Evolutionary conservation across 2,329 filamentous ascomycete species (phyloP), one percentile per base, ranked within the genome.

Genomic region (Cercospora nicotianae): DNA sequence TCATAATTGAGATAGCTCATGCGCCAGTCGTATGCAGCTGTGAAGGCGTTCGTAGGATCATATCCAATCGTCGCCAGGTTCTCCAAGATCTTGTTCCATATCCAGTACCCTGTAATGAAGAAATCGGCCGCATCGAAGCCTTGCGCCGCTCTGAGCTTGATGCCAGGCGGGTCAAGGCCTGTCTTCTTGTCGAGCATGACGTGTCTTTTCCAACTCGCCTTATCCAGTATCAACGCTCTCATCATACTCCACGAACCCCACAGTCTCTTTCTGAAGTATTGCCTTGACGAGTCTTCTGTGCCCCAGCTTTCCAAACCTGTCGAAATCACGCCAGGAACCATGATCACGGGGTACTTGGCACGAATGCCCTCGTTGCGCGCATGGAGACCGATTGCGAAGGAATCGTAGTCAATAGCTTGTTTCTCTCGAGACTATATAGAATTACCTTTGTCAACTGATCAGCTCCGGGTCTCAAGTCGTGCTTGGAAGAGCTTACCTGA

Each of bases 171-270:
- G 78, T 99, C 95, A 23, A 99, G 83, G 0, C 95, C 95, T 0
- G 94, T 97, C 42, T 88, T 80, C 79, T 94, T 94, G 80, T 99
- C 95, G 10, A 99, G 86, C 94, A 98, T 98, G 73, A 99, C 92
- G 78, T 99, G 95, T 75, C 84, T 90, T 83, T 97, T 99, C 95
- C 95, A 99, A 36, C 87, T 86, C 30, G 96, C 90, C 80, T 98
- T 97, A 79, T 98, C 95, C 75, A 96, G 81, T 1, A 99, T 92
- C 72, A 99, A 82, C 0, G 95, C 94, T 60, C 91, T 87, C 93
- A 99, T 97, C 95, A 99, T 99, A 71, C 88, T 96, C 95, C 96
- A 99, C 73, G 93, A 97, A 4, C 95, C 95, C 95, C 95, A 99
- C 60, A 99, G 82, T 64, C 95, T 86, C 81, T 96, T 97, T 70